Base-by-base conservation (phyloP, 805 yeast species). In the Cyberlindnera petersonii region DNA sequence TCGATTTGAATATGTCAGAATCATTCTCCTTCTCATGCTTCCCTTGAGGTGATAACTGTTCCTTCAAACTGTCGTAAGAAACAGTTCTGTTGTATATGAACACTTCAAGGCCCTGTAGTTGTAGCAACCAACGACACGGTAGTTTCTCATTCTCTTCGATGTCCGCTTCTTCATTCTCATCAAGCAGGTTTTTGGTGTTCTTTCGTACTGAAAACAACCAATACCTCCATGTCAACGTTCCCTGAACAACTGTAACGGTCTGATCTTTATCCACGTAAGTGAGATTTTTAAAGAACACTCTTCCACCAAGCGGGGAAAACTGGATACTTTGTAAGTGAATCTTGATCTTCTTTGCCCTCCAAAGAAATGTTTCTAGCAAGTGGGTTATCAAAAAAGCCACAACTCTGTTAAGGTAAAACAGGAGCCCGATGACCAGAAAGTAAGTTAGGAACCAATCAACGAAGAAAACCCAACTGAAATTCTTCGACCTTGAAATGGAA, bases 161-260 rank as follows among this genome's bases (percentile, higher is more conserved):
- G 33, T 58, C 54, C 9, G 42, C 40, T 11, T 51, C 48, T n/a
- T 44, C 29, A 31, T 41, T 26, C 40, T 37, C 30, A 19, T 32
- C 29, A 7, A 38, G 9, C 28, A 53, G 23, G 38, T 52, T 26
- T 11, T 29, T 26, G 21, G 37, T 32, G 15, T 33, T 47, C 43
- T 46, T 44, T 48, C 74, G 62, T 14, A 70, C 58, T 5, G 61
- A 56, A 4, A 66, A 63, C 36, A 86, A 65, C 98, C 98, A 93
- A 59, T 87, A 91, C 44, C 94, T 63, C 98, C 98, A 93, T 0
- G 95, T 85, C 20, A 91, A 55, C 50, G 77, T 75, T 1, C 91
- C 83, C 44, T 81, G 79, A 20, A 85, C 71, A 1, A 85, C 69
- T 9, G 86, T 74, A 1, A 86, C 55, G 2, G 95, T 78, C 44